Evolutionary conservation across 2,329 filamentous ascomycete species (phyloP).

Genomic region (Aspergillus novoparasiticus): DNA sequence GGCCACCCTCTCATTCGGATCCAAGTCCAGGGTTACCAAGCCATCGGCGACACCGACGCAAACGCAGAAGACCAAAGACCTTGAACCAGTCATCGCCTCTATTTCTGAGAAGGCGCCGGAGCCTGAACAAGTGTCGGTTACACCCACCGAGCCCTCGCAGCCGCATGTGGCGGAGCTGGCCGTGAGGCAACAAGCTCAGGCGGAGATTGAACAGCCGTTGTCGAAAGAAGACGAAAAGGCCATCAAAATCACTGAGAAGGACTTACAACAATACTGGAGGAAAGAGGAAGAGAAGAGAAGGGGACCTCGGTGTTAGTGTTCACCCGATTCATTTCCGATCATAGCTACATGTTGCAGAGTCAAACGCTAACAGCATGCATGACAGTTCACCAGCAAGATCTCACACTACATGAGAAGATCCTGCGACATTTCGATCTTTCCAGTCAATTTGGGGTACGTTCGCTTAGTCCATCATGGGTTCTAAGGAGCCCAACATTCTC

Average conservation of each 20-base stretch:
- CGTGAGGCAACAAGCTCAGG: slow-evolving; percentile 53
- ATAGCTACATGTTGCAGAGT: neutral
- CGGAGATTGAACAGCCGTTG: slow-evolving; percentile 38
- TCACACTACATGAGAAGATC: slow-evolving; percentile 79
- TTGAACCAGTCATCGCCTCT: slow-evolving; percentile 39
- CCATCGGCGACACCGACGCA: slow-evolving; percentile 40
- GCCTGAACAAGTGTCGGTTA: slow-evolving; percentile 30
- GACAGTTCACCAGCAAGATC: slow-evolving; percentile 72
- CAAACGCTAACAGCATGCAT: neutral
- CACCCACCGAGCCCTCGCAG: slow-evolving; percentile 29
- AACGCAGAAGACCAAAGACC: slow-evolving; percentile 35
- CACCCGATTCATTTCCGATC: neutral
- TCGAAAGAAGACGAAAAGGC: slow-evolving; percentile 52
- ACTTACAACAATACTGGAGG: slow-evolving; percentile 78
- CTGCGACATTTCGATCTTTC: slow-evolving; percentile 90
- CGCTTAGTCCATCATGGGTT: neutral
- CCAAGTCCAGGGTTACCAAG: slow-evolving; percentile 62
- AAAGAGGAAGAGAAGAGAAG: slow-evolving; percentile 68
- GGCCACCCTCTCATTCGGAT: slow-evolving; percentile 65
- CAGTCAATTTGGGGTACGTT: slow-evolving; percentile 86
- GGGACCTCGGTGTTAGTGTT: slow-evolving; percentile 57
- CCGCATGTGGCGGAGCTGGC: slow-evolving; percentile 39
- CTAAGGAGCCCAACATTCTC: neutral
- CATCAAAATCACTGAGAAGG: slow-evolving; percentile 64
- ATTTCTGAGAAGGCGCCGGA: slow-evolving; percentile 31